Evolutionary conservation across 2,329 filamentous ascomycete species (phyloP).

Genomic region (Aspergillus fischeri): DNA sequence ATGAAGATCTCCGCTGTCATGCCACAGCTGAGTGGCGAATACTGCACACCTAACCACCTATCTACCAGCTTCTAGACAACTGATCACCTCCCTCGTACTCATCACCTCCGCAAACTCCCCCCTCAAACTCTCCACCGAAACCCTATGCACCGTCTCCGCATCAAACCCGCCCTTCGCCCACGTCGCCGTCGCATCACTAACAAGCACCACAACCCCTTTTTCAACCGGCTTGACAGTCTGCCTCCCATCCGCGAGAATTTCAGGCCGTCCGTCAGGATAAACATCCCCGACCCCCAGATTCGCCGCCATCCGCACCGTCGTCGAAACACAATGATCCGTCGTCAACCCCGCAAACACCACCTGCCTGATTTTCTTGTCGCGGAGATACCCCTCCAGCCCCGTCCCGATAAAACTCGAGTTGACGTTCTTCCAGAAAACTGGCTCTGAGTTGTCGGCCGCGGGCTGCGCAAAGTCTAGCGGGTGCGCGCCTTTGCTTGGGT

Average conservation of each 20-base stretch:
- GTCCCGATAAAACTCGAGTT: slow-evolving; percentile 48
- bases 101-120: slow-evolving; percentile 45
- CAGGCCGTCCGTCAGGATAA: slow-evolving; percentile 13
- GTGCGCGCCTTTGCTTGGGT: slow-evolving; percentile 22
- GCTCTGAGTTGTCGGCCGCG: slow-evolving; percentile 31
- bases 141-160: slow-evolving; percentile 44
- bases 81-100: slow-evolving; percentile 32
- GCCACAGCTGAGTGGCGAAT: too few species aligned
- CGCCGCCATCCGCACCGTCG: slow-evolving; percentile 45
- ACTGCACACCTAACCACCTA: too few species aligned
- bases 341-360: slow-evolving; percentile 43
- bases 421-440: slow-evolving; percentile 42
- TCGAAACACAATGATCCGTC: slow-evolving; percentile 50
- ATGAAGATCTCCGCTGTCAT: too few species aligned
- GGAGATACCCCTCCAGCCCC: slow-evolving; percentile 36
- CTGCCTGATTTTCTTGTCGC: slow-evolving; percentile 31
- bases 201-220: slow-evolving; percentile 37
- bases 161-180: slow-evolving; percentile 43
- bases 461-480: slow-evolving; percentile 30
- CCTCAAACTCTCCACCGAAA: slow-evolving; percentile 43
- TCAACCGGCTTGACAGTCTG: slow-evolving; percentile 17
- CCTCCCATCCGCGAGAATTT: slow-evolving; percentile 16
- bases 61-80: too few species aligned
- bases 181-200: slow-evolving; percentile 46
- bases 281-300: slow-evolving; percentile 43